Evolutionary conservation across 2,329 filamentous ascomycete species (phyloP).

Genomic region (Pseudogymnoascus sp.): DNA sequence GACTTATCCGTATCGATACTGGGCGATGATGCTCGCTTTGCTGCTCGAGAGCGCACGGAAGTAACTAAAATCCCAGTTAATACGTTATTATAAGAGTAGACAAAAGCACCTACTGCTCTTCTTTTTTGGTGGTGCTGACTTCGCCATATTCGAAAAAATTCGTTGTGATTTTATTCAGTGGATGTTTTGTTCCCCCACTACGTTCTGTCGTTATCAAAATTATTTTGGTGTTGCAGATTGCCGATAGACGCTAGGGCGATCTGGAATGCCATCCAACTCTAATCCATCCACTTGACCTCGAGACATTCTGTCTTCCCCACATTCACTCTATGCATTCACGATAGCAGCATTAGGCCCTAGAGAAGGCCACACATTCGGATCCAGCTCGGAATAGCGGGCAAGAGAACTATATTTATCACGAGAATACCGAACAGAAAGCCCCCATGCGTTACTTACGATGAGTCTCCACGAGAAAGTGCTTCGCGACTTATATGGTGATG

Average conservation of each 20-base stretch:
- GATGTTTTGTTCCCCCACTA: slow-evolving; percentile 5
- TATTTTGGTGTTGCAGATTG: slow-evolving; percentile 10
- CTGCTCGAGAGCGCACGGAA: slow-evolving; percentile 67
- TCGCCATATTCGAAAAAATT: slow-evolving; percentile 23
- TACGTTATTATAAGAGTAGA: not conserved
- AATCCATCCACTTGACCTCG: slow-evolving; percentile 3
- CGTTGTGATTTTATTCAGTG: slow-evolving; percentile 9
- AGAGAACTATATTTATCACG: slow-evolving; percentile 1
- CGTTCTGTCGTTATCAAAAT: slow-evolving; percentile 7
- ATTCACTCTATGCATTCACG: not conserved
- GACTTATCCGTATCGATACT: slow-evolving; percentile 66
- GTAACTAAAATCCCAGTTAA: slow-evolving; percentile 24
- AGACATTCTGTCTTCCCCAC: not conserved
- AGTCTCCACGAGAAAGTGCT: slow-evolving; percentile 19
- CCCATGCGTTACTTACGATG: slow-evolving; percentile 27
- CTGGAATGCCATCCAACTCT: slow-evolving; percentile 7
- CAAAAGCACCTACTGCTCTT: slow-evolving; percentile 22
- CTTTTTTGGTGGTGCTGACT: slow-evolving; percentile 28
- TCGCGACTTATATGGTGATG: slow-evolving; percentile 24
- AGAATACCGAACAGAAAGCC: not conserved
- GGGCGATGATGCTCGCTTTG: slow-evolving; percentile 63
- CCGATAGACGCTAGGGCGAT: slow-evolving; percentile 3
- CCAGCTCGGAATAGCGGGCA: not conserved
- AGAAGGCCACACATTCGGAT: not conserved
- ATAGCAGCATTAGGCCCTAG: not conserved